Conservation (phyloP, 805 yeast genomes). For the Kodamaea kakaduensis region DNA sequence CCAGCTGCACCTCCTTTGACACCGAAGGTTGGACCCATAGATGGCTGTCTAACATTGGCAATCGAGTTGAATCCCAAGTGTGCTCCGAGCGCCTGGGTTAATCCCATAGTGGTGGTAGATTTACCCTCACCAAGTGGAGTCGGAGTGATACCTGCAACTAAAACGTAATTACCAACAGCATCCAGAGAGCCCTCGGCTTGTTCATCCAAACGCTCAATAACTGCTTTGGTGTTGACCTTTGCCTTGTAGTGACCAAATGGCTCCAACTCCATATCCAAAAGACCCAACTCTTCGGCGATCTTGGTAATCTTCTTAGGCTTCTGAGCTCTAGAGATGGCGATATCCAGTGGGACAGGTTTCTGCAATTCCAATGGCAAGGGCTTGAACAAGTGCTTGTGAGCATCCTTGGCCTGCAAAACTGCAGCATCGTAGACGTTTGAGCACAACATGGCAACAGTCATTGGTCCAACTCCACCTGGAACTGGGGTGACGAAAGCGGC, state of each 20-base stretch:
- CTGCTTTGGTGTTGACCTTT: constrained; percentile 56
- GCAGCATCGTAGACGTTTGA: constrained; percentile 83
- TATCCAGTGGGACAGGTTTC: constrained; percentile 84
- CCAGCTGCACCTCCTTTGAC: constrained; percentile 99
- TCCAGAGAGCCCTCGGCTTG: constrained; percentile 61
- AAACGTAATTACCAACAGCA: constrained; percentile 77
- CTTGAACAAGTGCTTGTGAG: constrained; percentile 45
- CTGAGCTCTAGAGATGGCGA: constrained; percentile 85
- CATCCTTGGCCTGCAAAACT: constrained; percentile 47
- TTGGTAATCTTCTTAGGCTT: constrained; percentile 75
- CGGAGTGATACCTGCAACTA: constrained; percentile 97
- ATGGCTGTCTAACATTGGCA: constrained; percentile 96
- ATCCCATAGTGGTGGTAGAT: constrained; percentile 92
- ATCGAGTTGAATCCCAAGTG: constrained; percentile 77
- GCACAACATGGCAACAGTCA: constrained; percentile 96
- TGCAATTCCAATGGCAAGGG: constrained; percentile 51
- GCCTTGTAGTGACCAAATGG: constrained; percentile 88
- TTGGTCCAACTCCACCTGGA: constrained; percentile 99
- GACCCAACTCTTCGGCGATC: constrained; percentile 80
- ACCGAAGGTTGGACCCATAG: constrained; percentile 99
- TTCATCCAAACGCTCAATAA: constrained; percentile 45
- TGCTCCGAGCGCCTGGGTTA: constrained; percentile 96
- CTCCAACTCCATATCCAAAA: constrained; percentile 74
- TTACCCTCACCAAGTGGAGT: constrained; percentile 98
- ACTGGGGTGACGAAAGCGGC: constrained; percentile 87